These are phyloP conservation scores for Solanum corneliomulleri DNA, from an alignment of 257 asterid genomes.

Conservation along the genomic window DNA sequence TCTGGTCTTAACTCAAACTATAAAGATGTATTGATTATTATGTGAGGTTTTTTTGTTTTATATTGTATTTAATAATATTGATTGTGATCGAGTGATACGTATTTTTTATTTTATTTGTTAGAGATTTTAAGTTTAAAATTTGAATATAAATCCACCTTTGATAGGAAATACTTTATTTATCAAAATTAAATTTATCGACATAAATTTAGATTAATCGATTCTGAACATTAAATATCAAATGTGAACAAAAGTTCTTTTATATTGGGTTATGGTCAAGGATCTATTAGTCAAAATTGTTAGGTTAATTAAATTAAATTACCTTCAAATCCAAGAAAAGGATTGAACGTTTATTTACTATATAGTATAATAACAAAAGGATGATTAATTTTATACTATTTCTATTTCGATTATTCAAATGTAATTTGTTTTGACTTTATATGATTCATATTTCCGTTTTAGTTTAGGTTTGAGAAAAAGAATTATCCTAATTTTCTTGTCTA, in stretches of 20 bases:
- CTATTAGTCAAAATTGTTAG: not conserved
- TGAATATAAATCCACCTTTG: not conserved
- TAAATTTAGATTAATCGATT: fast-evolving
- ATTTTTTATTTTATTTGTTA: not conserved
- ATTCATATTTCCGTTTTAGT: not conserved
- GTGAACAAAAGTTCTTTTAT: not conserved
- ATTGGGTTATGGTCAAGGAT: not conserved
- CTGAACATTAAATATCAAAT: not conserved
- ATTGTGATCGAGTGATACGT: not conserved
- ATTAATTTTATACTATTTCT: not conserved
- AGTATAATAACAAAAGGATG: not conserved
- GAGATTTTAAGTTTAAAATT: not conserved
- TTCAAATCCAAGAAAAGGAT: not conserved
- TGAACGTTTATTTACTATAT: not conserved
- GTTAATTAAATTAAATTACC: not conserved
- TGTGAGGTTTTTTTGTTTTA: not conserved
- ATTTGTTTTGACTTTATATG: not conserved
- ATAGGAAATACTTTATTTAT: not conserved
- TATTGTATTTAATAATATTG: not conserved
- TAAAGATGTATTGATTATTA: not conserved
- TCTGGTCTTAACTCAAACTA: not conserved
- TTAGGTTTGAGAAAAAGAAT: not conserved
- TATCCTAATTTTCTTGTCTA: not conserved
- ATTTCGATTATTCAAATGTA: not conserved
- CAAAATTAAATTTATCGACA: fast-evolving